Percentiles rank a stretch among this genome's conserved stretches.
Conservation (phyloP, 352 stramenopile species). For the Globisporangium orthogonon region DNA sequence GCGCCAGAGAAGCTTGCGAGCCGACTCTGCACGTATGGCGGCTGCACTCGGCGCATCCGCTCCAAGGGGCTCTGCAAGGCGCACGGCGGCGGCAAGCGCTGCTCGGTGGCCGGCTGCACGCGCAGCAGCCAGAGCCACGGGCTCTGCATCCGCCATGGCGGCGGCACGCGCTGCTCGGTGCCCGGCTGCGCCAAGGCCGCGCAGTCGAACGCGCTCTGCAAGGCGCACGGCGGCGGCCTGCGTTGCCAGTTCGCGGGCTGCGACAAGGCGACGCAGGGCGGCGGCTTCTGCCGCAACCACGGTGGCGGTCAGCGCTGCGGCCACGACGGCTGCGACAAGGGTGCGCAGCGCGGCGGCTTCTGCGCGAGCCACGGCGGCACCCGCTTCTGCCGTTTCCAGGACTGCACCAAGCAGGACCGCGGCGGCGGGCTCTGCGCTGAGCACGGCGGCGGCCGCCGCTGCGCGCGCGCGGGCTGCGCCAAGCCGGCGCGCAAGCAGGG, state of each 20-base stretch:
- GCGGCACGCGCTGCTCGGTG: conserved; percentile 9
- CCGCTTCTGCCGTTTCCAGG: conserved; percentile 12
- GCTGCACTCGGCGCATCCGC: conserved; percentile 16
- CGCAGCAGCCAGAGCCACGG: conserved; percentile 12
- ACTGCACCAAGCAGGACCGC: conserved; percentile 85
- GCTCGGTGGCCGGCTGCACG: conserved; percentile 6
- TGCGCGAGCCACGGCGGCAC: conserved; percentile 12
- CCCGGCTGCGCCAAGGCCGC: conserved; percentile 8
- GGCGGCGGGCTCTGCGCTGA: conserved; percentile 84
- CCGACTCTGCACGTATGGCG: conserved; percentile 4
- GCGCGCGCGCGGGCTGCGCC: conserved; percentile 20
- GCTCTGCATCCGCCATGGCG: conserved; percentile 13
- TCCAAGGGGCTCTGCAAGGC: conserved; percentile 84
- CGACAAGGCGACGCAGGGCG: conserved; percentile 10
- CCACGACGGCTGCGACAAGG: conserved; percentile 8
- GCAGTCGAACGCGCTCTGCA: conserved; percentile 15
- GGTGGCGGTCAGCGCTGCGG: conserved; percentile 10
- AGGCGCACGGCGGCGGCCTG: conserved; percentile 12
- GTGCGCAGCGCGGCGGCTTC: conserved; percentile 11
- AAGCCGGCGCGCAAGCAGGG: conserved; percentile 3
- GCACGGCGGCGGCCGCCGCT: conserved; percentile 80
- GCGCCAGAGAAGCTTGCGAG: conserved; percentile 8
- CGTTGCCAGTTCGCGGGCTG: conserved; percentile 9
- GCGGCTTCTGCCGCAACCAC: conserved; percentile 11
- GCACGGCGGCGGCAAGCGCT: conserved; percentile 48